Evolutionary conservation across 306 rosid genomes (phyloP), one percentile per base, ranked within the genome.

Genomic region (Malus asiatica): DNA sequence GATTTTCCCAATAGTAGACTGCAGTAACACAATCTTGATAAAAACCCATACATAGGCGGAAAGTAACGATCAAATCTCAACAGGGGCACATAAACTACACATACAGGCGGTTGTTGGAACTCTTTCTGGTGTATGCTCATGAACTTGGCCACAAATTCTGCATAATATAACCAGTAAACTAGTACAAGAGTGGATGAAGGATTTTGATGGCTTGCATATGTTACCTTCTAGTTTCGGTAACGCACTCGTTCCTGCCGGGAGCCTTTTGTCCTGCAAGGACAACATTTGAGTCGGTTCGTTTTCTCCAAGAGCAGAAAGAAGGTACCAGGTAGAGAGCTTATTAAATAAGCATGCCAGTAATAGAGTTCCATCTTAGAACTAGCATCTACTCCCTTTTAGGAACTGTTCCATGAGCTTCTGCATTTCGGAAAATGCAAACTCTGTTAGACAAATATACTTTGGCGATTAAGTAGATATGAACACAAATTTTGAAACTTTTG

Each of bases 141-240:
- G 91, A 94, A 94, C 83, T 94, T 94, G 58, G 89, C 94, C 72
- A 90, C 87, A 82, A 90, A 94, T 84, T 94, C 98, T 91, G 98
- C 85, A 80, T 29, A 52, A 64, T 73, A 67, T 74, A 29, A 15
- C 48, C 27, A 27, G 42, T 63, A 30, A 63, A 16, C 44, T 48
- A 16, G 14, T 22, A 11, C 63, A 22, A 58, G 20, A 58, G 30
- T 58, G 11, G 32, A 12, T 61, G 66, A 63, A 16, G 68, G 42
- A 64, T 64, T 64, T 20, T 2, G 58, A 30, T 67, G 68, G 53
- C 29, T 66, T 35, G 19, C 38, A 23, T 32, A 25, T 45, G 30
- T 76, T 77, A 90, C 98, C 97, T 89, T 94, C 96, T 79, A 94
- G 73, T 82, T 94, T 94, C 53, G 89, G 89, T 71, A 89, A 71